These are phyloP conservation scores for Senecio squalidus DNA, from an alignment of 140 eudicot species.

Conservation along the genomic window DNA sequence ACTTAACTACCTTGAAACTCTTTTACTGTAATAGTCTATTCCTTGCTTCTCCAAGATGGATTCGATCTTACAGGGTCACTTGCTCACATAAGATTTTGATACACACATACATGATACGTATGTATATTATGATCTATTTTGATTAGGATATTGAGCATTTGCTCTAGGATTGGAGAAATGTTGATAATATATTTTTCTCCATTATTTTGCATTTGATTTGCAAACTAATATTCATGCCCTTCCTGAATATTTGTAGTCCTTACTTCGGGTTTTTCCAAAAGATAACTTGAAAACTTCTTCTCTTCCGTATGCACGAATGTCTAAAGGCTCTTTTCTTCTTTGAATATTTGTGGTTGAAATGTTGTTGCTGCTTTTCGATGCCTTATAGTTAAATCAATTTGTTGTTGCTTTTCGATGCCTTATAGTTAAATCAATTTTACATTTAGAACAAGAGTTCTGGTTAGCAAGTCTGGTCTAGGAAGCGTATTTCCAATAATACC, in stretches of 20 bases:
- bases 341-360: background rate
- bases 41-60: background rate
- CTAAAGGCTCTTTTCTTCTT: background rate
- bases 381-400: background rate
- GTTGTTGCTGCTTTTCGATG: background rate
- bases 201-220: background rate
- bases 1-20: constrained; percentile 2
- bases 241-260: background rate
- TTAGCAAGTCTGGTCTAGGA: background rate
- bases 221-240: background rate
- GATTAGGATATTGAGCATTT: background rate
- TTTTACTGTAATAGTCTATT: background rate
- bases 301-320: background rate
- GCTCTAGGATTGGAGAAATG: background rate
- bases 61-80: background rate
- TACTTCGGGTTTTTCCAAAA: background rate
- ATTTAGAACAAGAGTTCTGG: background rate
- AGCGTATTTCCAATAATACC: background rate
- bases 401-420: background rate
- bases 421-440: background rate
- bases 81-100: background rate
- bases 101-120: background rate
- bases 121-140: background rate
- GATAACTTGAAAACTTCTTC: background rate
- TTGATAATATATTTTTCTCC: background rate